These are phyloP conservation scores for Musa troglodytarum DNA, from an alignment of 176 grass and related monocot species.

Conservation along the genomic window DNA sequence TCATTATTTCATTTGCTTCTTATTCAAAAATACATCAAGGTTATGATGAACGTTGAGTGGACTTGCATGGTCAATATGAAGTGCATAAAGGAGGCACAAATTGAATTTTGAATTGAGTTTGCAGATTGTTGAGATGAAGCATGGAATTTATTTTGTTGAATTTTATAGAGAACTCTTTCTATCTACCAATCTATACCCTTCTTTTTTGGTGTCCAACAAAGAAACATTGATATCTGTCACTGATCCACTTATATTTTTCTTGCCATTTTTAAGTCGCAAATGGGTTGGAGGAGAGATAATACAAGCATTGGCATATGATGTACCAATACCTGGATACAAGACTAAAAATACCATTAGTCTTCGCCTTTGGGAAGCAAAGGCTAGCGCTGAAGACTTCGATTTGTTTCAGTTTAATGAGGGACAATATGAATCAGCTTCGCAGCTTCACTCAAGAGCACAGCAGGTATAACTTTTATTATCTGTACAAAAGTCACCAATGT, in stretches of 20 bases:
- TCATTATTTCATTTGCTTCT: background rate
- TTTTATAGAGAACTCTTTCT: background rate
- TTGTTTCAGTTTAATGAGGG: conserved; percentile 95
- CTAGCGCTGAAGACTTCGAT: conserved; percentile 74
- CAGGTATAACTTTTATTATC: conserved; percentile 35
- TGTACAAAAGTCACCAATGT: background rate
- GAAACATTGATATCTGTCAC: background rate
- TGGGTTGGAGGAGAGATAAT: conserved; percentile 78
- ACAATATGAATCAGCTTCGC: conserved; percentile 55
- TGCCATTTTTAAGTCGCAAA: conserved; percentile 50
- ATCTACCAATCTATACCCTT: background rate
- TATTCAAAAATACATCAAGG: no score
- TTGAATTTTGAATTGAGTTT: no score
- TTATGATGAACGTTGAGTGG: background rate
- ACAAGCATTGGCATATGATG: conserved; percentile 87
- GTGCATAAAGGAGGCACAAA: no score
- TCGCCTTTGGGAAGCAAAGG: conserved; percentile 92
- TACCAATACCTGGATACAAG: conserved; percentile 71
- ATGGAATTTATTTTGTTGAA: background rate
- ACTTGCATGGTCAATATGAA: background rate
- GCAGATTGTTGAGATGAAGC: background rate
- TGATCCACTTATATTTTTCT: background rate
- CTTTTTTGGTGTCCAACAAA: background rate
- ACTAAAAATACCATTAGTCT: conserved; percentile 94
- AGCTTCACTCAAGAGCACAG: conserved; percentile 81